These are phyloP conservation scores for Cucumis melo DNA, from an alignment of 306 rosid species.

Conservation along the genomic window DNA sequence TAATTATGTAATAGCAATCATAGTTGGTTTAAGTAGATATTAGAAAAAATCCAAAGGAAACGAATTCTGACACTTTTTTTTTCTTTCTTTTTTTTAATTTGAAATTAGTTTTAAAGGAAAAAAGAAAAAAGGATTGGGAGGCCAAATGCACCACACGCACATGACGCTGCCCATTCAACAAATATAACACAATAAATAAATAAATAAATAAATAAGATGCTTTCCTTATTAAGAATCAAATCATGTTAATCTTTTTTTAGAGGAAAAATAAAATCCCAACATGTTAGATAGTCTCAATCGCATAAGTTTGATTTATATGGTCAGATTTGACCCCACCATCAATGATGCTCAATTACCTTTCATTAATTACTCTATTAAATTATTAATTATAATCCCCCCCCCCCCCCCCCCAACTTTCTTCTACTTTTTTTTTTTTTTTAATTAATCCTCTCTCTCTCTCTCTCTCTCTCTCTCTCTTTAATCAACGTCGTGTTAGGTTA, in stretches of 20 bases:
- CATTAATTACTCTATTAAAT: not conserved
- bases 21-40: not conserved
- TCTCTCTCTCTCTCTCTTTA: not conserved
- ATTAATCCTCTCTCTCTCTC: not conserved
- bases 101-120: not conserved
- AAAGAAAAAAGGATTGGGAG: not conserved
- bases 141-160: not conserved
- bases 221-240: constrained; percentile 7
- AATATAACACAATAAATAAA: not conserved
- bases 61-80: not conserved
- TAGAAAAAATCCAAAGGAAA: not conserved
- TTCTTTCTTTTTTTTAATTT: not conserved
- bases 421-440: not conserved
- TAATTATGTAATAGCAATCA: not conserved
- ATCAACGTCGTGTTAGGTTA: not conserved
- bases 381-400: not conserved
- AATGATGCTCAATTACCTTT: not conserved
- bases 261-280: not conserved
- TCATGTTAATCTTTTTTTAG: not conserved
- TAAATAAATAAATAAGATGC: not conserved
- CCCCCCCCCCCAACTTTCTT: not conserved
- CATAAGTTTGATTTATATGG: not conserved
- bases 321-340: not conserved
- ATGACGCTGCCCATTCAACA: not conserved
- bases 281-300: constrained; percentile 6